A percentile compares a stretch with the other conserved stretches of the same genome.
phyloP scores from a whole-genome alignment of 208 protist genomes.

The Crithidia mellificae region DNA sequence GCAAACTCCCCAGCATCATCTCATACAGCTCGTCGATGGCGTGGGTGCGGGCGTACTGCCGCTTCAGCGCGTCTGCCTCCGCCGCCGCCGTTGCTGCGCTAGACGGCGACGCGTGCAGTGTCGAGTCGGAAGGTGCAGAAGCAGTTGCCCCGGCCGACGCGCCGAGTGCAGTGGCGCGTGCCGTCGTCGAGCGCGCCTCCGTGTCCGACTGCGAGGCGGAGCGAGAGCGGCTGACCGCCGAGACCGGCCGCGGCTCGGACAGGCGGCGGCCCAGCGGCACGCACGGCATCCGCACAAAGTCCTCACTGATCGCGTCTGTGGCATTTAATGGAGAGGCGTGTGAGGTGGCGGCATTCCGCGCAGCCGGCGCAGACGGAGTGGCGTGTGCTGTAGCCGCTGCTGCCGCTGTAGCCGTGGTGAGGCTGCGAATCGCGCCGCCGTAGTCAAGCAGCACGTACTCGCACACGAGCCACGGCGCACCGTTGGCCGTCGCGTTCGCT shows the following conservation, averaged over 20 bases:
- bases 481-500: slow-evolving; percentile 15
- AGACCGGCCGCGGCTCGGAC: slow-evolving; percentile 17
- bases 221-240: slow-evolving; percentile 13
- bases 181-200: too few relatives aligned
- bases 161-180: too few relatives aligned
- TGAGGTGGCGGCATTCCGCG: too few relatives aligned
- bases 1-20: slow-evolving; percentile 51
- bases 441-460: slow-evolving; percentile 63
- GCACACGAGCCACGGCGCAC: slow-evolving; percentile 59
- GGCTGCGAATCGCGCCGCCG: slow-evolving; percentile 44
- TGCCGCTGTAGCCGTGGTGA: slow-evolving; percentile 8
- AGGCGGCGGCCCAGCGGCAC: slow-evolving; percentile 27
- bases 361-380: too few relatives aligned
- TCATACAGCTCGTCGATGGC: slow-evolving; percentile 70
- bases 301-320: background rate
- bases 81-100: too few relatives aligned
- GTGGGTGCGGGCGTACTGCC: slow-evolving; percentile 43
- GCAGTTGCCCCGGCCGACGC: too few relatives aligned
- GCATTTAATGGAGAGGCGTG: too few relatives aligned
- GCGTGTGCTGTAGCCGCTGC: too few relatives aligned
- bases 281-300: slow-evolving; percentile 30
- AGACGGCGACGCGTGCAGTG: too few relatives aligned
- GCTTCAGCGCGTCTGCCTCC: slow-evolving; percentile 16
- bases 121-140: too few relatives aligned
- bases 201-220: background rate